Conservation (phyloP, 2,329 filamentous ascomycete species). For the Aspergillus hortae region DNA sequence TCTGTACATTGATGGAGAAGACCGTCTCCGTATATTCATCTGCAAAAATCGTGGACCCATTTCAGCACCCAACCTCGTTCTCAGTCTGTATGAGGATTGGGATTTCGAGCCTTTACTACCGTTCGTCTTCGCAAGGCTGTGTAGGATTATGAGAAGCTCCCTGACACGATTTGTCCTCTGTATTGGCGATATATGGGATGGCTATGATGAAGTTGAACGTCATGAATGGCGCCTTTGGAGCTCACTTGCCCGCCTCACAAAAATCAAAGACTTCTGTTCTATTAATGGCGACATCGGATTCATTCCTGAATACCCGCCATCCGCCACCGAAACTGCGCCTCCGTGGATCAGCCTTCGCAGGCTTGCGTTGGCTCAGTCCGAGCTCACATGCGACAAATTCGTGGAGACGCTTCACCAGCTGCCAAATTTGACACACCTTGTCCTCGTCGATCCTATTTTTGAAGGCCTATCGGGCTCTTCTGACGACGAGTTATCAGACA, state of each 20-base stretch:
- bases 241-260: slow-evolving; percentile 9
- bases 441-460: no score
- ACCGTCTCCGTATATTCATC: neutral
- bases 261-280: slow-evolving; percentile 13
- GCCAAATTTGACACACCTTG: no score
- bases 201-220: neutral
- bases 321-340: slow-evolving; percentile 11
- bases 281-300: slow-evolving; percentile 11
- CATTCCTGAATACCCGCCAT: neutral
- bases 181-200: slow-evolving; percentile 4
- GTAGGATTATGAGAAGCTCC: no score
- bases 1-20: slow-evolving; percentile 3
- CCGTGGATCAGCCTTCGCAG: slow-evolving; percentile 11
- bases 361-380: slow-evolving; percentile 2
- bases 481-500: no score
- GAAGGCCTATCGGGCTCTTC: no score
- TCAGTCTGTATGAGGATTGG: slow-evolving; percentile 7
- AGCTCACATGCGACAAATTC: no score
- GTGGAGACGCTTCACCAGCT: no score
- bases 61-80: slow-evolving; percentile 7
- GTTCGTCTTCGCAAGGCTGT: no score
- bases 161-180: slow-evolving; percentile 11
- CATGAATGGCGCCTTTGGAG: slow-evolving; percentile 1
- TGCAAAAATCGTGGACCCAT: neutral
- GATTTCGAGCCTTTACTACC: slow-evolving; percentile 2